Percentiles rank a stretch among this genome's conserved stretches.
These are phyloP conservation scores for Verticillium longisporum DNA, from an alignment of 2,329 filamentous ascomycete species.

Conservation along the genomic window DNA sequence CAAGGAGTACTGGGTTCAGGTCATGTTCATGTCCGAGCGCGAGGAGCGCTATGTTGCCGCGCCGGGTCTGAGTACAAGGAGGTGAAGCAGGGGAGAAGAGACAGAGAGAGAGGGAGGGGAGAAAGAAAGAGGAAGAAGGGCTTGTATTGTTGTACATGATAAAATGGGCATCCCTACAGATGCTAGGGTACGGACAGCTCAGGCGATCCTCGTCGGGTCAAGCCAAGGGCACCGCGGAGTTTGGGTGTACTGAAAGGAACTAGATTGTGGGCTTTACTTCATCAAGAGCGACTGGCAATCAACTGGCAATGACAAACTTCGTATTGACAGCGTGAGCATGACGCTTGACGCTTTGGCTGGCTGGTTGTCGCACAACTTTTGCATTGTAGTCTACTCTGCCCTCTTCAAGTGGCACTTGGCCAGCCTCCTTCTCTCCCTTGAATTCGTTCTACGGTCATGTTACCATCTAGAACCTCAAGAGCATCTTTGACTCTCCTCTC, in stretches of 20 bases:
- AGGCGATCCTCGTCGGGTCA: not conserved
- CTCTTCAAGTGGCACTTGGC: not conserved
- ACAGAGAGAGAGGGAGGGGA: not conserved
- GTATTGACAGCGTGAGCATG: not conserved
- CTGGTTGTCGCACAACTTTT: not conserved
- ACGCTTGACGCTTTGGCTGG: not conserved
- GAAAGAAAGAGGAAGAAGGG: too few species aligned
- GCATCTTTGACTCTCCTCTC: not conserved
- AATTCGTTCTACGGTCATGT: not conserved
- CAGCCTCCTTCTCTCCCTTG: not conserved
- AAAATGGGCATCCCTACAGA: not conserved
- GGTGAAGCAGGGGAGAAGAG: constrained; percentile 20
- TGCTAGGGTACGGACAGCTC: not conserved
- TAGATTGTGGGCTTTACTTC: not conserved
- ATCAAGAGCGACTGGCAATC: not conserved
- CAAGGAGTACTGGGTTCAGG: constrained; percentile 96
- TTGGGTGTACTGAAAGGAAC: not conserved
- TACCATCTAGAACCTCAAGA: not conserved
- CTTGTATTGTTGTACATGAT: not conserved
- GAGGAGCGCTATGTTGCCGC: constrained; percentile 78
- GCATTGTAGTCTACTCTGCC: not conserved
- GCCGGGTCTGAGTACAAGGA: constrained; percentile 48
- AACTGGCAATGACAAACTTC: too few species aligned
- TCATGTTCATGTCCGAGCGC: constrained; percentile 97
- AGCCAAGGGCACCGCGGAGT: not conserved